Evolutionary conservation across 768 basidiomycete genomes (phyloP), one percentile per base, ranked within the genome.

Genomic region (Dentipellis fragilis): DNA sequence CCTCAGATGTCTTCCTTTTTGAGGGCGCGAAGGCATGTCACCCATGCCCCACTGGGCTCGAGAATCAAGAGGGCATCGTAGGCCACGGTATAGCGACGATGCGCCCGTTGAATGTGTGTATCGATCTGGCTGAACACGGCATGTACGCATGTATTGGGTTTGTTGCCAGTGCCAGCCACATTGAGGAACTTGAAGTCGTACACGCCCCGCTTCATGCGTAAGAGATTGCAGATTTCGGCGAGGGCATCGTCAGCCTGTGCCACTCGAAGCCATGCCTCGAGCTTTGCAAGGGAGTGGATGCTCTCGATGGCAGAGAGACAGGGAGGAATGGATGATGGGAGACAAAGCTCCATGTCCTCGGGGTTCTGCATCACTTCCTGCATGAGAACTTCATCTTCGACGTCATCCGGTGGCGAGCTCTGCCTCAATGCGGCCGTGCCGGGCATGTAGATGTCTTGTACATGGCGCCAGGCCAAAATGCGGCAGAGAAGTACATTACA

Each of bases 381-480:
- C 11, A 16, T 9, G 7, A 4, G 29, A 29, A 29, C 6, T 29
- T 54, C 39, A 4, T 2, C 17, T 4, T 49, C 48, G 2, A 10
- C 11, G 10, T 22, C 10, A 14, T 10, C 21, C 7, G 17, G 12
- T 17, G 47, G n/a, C 8, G 47, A 5, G 10, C n/a, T 21, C 5
- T 29, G 36, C 3, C 54, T 51, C 10, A 58, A 42, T 5, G 36
- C 21, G 0, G 54, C 14, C 4, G 56, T 50, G 11, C 49, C 8
- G 2, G 62, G 60, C 60, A 63, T 59, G 40, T 63, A 59, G 12
- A 61, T 48, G 12, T 54, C 37, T 35, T 63, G 62, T 2, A 54
- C 47, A 1, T 4, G 39, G 2, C 39, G 45, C 63, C 63, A 64
- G 1, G 34, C 5, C 3, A 49, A 19, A 16, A 64, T 61, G 1